Evolutionary conservation across 1,139 yeast species (phyloP).

Genomic region (Blastobotrys elegans): DNA sequence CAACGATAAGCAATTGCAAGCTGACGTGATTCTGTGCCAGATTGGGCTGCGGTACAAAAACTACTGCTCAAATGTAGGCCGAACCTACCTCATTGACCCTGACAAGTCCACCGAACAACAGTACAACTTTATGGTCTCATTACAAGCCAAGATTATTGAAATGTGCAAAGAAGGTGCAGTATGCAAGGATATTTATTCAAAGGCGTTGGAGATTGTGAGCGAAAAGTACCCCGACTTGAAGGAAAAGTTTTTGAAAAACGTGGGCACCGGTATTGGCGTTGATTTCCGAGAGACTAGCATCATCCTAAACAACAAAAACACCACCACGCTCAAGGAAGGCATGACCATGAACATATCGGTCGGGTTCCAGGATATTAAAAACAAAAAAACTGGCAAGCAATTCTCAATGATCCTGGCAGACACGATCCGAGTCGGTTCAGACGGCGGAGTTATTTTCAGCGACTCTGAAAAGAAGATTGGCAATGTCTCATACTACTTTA

Average conservation of each 20-base stretch:
- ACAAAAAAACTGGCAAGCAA: slow-evolving; percentile 40
- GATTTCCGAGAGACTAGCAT: slow-evolving; percentile 82
- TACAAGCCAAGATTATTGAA: slow-evolving; percentile 52
- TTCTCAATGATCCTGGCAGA: slow-evolving; percentile 80
- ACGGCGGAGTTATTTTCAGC: slow-evolving; percentile 62
- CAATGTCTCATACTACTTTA: slow-evolving; percentile 80
- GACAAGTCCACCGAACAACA: slow-evolving; percentile 70
- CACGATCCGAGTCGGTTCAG: slow-evolving; percentile 65
- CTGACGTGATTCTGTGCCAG: slow-evolving; percentile 79
- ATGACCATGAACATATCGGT: slow-evolving; percentile 71
- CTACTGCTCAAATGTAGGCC: slow-evolving; percentile 81
- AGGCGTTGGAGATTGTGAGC: slow-evolving; percentile 55
- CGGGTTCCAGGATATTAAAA: slow-evolving; percentile 63
- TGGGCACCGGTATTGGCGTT: slow-evolving; percentile 88
- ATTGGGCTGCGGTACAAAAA: slow-evolving; percentile 84
- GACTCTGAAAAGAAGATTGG: slow-evolving; percentile 67
- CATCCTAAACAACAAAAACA: slow-evolving; percentile 68
- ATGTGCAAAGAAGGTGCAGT: slow-evolving; percentile 62
- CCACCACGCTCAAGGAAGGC: slow-evolving; percentile 62
- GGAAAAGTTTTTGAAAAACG: slow-evolving; percentile 64
- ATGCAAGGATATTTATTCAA: slow-evolving; percentile 62
- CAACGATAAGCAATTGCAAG: slow-evolving; percentile 56
- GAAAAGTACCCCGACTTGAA: slow-evolving; percentile 57
- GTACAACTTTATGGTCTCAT: slow-evolving; percentile 66
- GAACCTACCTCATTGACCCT: slow-evolving; percentile 91